Evolutionary conservation across 331 rosid genomes (phyloP), one percentile per base, ranked within the genome.

Genomic region (Saraca asoca): DNA sequence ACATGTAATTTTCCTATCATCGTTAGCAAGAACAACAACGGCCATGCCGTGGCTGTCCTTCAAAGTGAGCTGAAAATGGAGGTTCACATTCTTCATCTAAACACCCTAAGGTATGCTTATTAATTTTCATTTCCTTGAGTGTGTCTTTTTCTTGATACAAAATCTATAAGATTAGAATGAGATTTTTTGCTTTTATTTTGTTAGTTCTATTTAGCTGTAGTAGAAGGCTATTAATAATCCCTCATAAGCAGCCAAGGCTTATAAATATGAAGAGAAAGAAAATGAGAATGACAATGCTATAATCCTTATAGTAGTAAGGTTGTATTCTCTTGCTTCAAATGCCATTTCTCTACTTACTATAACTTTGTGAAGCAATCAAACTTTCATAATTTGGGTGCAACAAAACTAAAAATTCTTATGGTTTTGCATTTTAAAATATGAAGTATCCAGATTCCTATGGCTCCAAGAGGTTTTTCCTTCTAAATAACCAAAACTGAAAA

Each of bases 401-500:
- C 15, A 35, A 44, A 69, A 38, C 48, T 38, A 7, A 69, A 7
- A 34, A 16, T 8, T 38, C 51, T 64, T 3, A 9, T 58, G 46
- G 6, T 70, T 58, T 9, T 58, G 48, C 14, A 12, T 43, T 65
- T 51, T 51, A n/a, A n/a, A n/a, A n/a, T n/a, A n/a, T n/a, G n/a
- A 66, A 69, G 63, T 58, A 77, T 76, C 66, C 74, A 62, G 76
- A 70, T 71, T 71, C 86, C 80, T 70, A 68, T 51, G 66, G 83
- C 83, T 75, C 73, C 74, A 70, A 50, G 29, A 59, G 63, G 58
- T 59, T 58, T 64, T 75, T 63, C 64, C 37, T 45, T 48, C 58
- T 14, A 41, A 51, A 62, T 64, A 44, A n/a, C 3, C 58, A 45
- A 54, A 68, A 31, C 65, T 62, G 52, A 54, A 69, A 39, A 39